Base-by-base conservation (phyloP, 805 yeast genomes). In the Yarrowia deformans region DNA sequence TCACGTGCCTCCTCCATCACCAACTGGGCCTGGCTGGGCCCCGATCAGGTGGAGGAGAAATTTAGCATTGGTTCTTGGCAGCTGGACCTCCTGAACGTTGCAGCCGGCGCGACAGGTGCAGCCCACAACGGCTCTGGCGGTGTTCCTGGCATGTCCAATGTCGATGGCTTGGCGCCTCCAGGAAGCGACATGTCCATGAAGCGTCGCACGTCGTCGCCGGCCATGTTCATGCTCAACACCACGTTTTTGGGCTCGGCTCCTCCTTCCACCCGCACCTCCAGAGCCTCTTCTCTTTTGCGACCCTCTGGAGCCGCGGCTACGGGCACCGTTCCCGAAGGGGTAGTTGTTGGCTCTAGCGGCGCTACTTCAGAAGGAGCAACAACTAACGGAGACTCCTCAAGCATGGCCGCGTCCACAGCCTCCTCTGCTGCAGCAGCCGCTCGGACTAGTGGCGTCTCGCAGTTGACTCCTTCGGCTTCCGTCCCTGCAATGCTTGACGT, bases 181-280 rank as follows among this genome's bases (percentile, higher is more conserved):
- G 46, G 42, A 18, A 18, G 46, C 19, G 43, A 37, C 35, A 35
- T 34, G 40, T n/a, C 23, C 60, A 56, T 56, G 63, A 63, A 63
- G 14, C 56, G 56, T 1, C 55, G 55, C 12, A 49, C 68, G 4
- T 63, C 68, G 3, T 63, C 68, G 16, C 68, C 68, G 1, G 68
- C 68, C 37, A 63, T 63, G 68, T 63, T 63, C 29, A 63, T 63
- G 68, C 56, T 63, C 37, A 63, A 63, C 46, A 63, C 68, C 9
- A 63, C 68, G 6, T 63, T 63, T 23, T 37, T 39, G 8, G 68
- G 68, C 18, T 37, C 48, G 8, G 68, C 68, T 10, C 68, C 68
- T 6, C 68, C 68, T 1, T 63, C 68, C 1, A 63, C 55, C 1
- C 45, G 68, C 2, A 63, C 56, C 1, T 48, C 56, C 1, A 9